Evolutionary conservation across 768 basidiomycete species (phyloP).

Genomic region (Boletus reticuloceps): DNA sequence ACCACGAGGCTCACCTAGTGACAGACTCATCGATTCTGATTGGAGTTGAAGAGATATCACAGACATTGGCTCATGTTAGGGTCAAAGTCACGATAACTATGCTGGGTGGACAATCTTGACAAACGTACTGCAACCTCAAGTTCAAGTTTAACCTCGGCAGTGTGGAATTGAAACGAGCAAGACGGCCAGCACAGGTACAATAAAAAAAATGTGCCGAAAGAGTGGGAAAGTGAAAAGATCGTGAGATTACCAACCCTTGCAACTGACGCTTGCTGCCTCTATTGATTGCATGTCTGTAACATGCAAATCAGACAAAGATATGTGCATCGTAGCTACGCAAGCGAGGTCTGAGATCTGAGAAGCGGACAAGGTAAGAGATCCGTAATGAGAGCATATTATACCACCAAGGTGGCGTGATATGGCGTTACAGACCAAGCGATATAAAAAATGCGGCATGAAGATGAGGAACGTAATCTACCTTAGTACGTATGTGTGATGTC

Average conservation of each 20-base stretch:
- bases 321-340: conserved; percentile 2
- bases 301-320: conserved; percentile 2
- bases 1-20: too few relatives aligned
- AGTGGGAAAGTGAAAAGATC: neutral
- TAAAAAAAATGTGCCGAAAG: neutral
- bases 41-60: too few relatives aligned
- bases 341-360: conserved; percentile 9
- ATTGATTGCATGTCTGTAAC: conserved; percentile 4
- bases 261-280: neutral
- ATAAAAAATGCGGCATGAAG: conserved; percentile 23
- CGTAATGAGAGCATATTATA: conserved; percentile 21
- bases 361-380: neutral
- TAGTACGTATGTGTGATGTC: conserved; percentile 29
- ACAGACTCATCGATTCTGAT: too few relatives aligned
- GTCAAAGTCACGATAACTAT: too few relatives aligned
- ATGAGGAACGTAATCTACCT: conserved; percentile 23
- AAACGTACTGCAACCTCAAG: too few relatives aligned
- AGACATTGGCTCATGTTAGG: too few relatives aligned
- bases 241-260: neutral
- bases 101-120: too few relatives aligned
- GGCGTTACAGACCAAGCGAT: conserved; percentile 13
- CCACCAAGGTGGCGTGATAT: conserved; percentile 14
- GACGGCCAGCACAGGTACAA: too few relatives aligned
- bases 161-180: too few relatives aligned
- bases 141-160: too few relatives aligned